Percentiles rank a stretch among this genome's conserved stretches.
phyloP scores from a whole-genome alignment of 805 yeast genomes.

The Candida arabinofermentans region DNA sequence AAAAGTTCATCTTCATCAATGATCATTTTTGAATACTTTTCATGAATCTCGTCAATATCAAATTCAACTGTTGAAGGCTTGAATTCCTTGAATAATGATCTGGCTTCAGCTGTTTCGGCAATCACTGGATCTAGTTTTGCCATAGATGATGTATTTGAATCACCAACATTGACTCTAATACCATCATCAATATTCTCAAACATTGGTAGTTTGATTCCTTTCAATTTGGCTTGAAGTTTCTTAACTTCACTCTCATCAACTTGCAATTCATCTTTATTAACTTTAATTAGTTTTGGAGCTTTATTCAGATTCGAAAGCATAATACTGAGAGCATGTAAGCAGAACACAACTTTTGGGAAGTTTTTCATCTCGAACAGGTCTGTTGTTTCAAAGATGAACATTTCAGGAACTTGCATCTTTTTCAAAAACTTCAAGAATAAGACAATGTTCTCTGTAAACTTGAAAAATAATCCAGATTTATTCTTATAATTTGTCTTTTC shows the following conservation, averaged over 20 bases:
- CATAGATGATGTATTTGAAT: neutral
- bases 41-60: constrained; percentile 27
- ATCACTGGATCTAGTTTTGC: constrained; percentile 1
- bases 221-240: constrained; percentile 63
- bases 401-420: constrained; percentile 73
- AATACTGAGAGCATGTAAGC: constrained; percentile 83
- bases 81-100: constrained; percentile 19
- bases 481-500: constrained; percentile 22
- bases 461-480: constrained; percentile 57
- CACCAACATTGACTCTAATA: constrained; percentile 30
- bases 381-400: constrained; percentile 86
- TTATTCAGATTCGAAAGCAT: constrained; percentile 56
- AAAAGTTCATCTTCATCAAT: constrained; percentile 20
- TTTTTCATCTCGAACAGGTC: constrained; percentile 91
- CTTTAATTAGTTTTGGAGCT: constrained; percentile 57
- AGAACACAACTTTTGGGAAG: constrained; percentile 89
- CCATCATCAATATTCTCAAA: constrained; percentile 46
- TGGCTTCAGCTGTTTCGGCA: constrained; percentile 20
- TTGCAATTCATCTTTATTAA: constrained; percentile 52
- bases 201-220: constrained; percentile 71
- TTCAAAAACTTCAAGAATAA: constrained; percentile 70
- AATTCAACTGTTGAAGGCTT: constrained; percentile 12
- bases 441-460: constrained; percentile 90
- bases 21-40: constrained; percentile 24
- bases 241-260: constrained; percentile 68